phyloP scores from a whole-genome alignment of 805 yeast species.

The Blastobotrys mokoenaii region DNA sequence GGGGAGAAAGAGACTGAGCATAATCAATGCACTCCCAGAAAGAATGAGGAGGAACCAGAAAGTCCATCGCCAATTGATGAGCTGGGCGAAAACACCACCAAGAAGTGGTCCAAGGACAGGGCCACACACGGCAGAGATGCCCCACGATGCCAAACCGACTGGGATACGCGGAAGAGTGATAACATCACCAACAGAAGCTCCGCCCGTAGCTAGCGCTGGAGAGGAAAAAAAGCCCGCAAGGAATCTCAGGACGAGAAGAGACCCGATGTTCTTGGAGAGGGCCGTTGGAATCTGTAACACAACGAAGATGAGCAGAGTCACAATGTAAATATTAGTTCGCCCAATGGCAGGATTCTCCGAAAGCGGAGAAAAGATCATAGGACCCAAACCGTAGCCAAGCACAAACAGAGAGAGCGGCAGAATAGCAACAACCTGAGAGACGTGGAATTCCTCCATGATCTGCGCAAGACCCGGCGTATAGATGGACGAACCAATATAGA shows the following conservation, averaged over 20 bases:
- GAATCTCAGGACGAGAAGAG: slow-evolving; percentile 45
- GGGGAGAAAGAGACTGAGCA: slow-evolving; percentile 38
- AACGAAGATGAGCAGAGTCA: slow-evolving; percentile 38
- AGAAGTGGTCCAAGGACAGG: slow-evolving; percentile 49
- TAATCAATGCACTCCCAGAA: slow-evolving; percentile 30
- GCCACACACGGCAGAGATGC: slow-evolving; percentile 43
- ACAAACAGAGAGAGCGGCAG: slow-evolving; percentile 45
- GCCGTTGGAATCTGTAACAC: slow-evolving; percentile 51
- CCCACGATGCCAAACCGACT: slow-evolving; percentile 44
- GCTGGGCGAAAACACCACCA: slow-evolving; percentile 48
- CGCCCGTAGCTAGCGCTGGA: slow-evolving; percentile 78
- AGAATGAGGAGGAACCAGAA: slow-evolving; percentile 38
- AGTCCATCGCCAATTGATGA: slow-evolving; percentile 48
- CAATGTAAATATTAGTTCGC: slow-evolving; percentile 41
- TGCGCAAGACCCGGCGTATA: slow-evolving; percentile 42
- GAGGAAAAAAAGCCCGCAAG: slow-evolving; percentile 71
- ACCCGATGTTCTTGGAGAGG: slow-evolving; percentile 40
- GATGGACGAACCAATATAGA: slow-evolving; percentile 47
- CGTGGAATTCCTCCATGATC: slow-evolving; percentile 36
- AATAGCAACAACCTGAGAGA: slow-evolving; percentile 36
- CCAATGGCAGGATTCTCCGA: slow-evolving; percentile 47
- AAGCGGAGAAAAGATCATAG: slow-evolving; percentile 44
- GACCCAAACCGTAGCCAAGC: slow-evolving; percentile 49
- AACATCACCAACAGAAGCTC: slow-evolving; percentile 50
- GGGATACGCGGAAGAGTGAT: slow-evolving; percentile 31